A percentile compares a stretch with the other conserved stretches of the same genome.
phyloP scores from a whole-genome alignment of 2,329 filamentous ascomycete species.

The Trichoderma sp. region DNA sequence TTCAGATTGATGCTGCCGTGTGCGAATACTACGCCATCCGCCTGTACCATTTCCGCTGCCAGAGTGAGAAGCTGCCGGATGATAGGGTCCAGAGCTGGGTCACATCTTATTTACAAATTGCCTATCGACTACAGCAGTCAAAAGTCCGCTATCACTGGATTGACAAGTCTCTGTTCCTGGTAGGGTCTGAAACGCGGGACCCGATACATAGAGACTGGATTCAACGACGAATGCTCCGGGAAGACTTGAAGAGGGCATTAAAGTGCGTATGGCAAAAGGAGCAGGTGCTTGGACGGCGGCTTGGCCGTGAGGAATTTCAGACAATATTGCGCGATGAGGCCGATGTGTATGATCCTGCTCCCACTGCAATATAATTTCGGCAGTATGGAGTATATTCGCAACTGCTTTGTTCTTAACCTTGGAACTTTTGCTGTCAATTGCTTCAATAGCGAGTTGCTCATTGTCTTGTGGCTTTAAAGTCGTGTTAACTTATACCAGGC shows the following conservation, averaged over 20 bases:
- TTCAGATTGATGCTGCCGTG: not conserved
- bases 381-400: not conserved
- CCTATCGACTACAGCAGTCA: not conserved
- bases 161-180: not conserved
- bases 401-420: not conserved
- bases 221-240: not conserved
- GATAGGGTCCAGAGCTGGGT: not conserved
- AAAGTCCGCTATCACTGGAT: constrained; percentile 5
- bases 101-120: not conserved
- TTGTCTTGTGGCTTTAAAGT: no score
- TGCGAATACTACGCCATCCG: not conserved
- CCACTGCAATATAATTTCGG: not conserved
- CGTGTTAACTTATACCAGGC: no score
- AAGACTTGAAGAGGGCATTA: not conserved
- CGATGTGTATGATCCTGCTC: not conserved
- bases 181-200: not conserved
- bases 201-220: constrained; percentile 7
- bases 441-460: no score
- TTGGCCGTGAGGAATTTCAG: not conserved
- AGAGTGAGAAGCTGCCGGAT: not conserved
- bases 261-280: not conserved
- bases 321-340: not conserved
- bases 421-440: no score
- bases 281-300: not conserved
- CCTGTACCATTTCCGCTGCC: not conserved